Percentiles rank a stretch among this genome's conserved stretches.
Conservation (phyloP, 1,284 basidiomycete species). For the Hymenochaete sp. region DNA sequence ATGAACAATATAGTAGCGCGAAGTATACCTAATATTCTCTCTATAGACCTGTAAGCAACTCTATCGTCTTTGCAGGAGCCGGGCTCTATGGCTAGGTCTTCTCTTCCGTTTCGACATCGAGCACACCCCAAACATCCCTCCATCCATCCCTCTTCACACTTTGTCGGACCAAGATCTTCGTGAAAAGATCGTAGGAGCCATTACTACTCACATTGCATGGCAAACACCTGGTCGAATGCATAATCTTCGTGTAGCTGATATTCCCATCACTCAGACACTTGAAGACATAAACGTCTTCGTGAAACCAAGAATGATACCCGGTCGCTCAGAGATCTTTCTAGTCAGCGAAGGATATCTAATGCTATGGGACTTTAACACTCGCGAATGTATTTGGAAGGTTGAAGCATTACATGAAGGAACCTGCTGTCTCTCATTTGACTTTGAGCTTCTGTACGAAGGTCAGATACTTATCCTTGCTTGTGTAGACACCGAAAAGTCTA, state of each 20-base stretch:
- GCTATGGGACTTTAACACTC: conserved; percentile 2
- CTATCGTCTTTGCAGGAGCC: neutral
- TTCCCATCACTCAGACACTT: neutral
- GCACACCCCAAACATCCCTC: neutral
- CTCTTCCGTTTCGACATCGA: conserved; percentile 1
- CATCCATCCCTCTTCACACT: neutral
- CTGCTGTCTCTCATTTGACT: neutral
- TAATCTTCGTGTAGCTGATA: neutral
- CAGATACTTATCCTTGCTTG: neutral
- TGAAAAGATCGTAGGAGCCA: neutral
- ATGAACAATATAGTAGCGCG: neutral
- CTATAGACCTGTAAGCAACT: conserved; percentile 1
- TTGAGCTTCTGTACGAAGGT: neutral
- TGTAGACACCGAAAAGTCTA: neutral
- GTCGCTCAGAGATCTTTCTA: neutral
- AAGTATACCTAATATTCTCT: neutral
- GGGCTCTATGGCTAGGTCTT: neutral
- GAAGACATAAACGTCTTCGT: neutral
- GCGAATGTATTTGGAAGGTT: conserved; percentile 3
- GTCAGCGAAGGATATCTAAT: neutral
- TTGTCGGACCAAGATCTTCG: neutral
- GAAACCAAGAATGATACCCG: conserved; percentile 2
- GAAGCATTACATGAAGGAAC: neutral
- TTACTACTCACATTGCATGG: neutral
- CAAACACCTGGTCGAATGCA: neutral